Percentiles rank a stretch among this genome's conserved stretches.
These are phyloP conservation scores for Populus nigra DNA, from an alignment of 345 rosid genomes.

Conservation along the genomic window DNA sequence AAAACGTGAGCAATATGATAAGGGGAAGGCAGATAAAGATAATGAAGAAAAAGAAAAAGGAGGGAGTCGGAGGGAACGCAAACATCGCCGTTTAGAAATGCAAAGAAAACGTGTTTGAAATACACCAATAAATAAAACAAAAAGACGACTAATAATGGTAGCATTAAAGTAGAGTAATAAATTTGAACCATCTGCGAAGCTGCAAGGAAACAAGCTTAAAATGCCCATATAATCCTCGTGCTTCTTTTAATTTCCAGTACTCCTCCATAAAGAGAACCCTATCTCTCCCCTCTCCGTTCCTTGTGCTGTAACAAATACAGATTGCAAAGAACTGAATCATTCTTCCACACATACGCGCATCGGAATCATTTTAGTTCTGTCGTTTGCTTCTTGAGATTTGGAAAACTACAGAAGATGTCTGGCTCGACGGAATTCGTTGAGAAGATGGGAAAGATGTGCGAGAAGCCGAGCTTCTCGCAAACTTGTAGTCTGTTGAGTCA, in stretches of 20 bases:
- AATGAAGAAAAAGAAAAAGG: too few relatives aligned
- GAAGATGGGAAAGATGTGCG: slow-evolving; percentile 31
- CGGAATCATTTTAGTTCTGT: neutral
- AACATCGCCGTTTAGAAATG: slow-evolving; percentile 17
- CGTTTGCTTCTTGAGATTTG: too few relatives aligned
- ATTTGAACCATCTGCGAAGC: neutral
- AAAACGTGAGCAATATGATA: neutral
- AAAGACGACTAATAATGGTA: neutral
- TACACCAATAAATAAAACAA: neutral
- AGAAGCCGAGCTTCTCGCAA: slow-evolving; percentile 55
- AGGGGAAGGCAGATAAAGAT: too few relatives aligned
- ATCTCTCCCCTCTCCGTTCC: neutral
- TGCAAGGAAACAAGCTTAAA: slow-evolving; percentile 19
- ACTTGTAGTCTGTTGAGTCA: slow-evolving; percentile 70
- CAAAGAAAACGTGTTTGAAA: slow-evolving; percentile 45
- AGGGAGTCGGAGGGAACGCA: neutral
- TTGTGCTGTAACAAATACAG: neutral
- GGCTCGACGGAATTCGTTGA: slow-evolving; percentile 49
- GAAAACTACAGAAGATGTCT: slow-evolving; percentile 39
- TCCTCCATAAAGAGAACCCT: neutral
- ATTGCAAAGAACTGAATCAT: too few relatives aligned
- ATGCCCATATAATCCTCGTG: slow-evolving; percentile 55
- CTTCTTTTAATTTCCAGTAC: slow-evolving; percentile 14
- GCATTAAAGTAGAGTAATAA: neutral
- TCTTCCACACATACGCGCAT: too few relatives aligned